Conservation (phyloP, 805 yeast species). For the Candida insectalens region DNA sequence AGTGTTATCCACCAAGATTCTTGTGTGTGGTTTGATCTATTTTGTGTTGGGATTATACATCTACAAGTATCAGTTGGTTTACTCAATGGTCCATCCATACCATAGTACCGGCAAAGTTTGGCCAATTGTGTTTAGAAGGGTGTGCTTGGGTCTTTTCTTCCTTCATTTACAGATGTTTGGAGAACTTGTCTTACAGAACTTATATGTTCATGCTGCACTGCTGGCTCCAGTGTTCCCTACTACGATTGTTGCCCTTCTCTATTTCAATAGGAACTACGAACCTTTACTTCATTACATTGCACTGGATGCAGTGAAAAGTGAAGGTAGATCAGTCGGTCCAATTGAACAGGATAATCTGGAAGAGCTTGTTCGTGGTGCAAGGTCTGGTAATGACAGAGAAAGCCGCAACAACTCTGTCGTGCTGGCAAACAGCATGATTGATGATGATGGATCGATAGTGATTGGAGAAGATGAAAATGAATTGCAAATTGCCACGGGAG, state of each 20-base stretch:
- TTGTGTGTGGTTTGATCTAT: conserved; percentile 48
- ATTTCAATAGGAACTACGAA: conserved; percentile 43
- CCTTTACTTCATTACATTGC: conserved; percentile 50
- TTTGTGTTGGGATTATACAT: conserved; percentile 48
- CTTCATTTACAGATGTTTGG: conserved; percentile 59
- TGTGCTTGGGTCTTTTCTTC: conserved; percentile 43
- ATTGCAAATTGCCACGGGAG: not conserved
- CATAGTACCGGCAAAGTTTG: conserved; percentile 61
- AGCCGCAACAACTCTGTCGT: conserved; percentile 11
- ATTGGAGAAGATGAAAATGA: not conserved
- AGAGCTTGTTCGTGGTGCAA: conserved; percentile 5
- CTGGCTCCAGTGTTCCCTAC: conserved; percentile 39
- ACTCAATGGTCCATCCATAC: conserved; percentile 53
- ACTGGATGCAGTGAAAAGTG: conserved; percentile 41
- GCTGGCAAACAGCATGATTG: conserved; percentile 2
- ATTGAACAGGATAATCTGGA: conserved; percentile 12
- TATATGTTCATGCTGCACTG: conserved; percentile 37
- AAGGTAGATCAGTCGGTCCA: conserved; percentile 22
- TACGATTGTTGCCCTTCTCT: conserved; percentile 35
- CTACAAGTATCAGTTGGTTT: conserved; percentile 52
- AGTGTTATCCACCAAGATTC: conserved; percentile 50
- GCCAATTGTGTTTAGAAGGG: conserved; percentile 52
- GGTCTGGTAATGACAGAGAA: too few species aligned
- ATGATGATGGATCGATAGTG: conserved; percentile 1
- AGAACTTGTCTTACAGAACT: conserved; percentile 50